Base-by-base conservation (phyloP, 1,284 basidiomycete genomes). In the Malassezia brasiliensis region DNA sequence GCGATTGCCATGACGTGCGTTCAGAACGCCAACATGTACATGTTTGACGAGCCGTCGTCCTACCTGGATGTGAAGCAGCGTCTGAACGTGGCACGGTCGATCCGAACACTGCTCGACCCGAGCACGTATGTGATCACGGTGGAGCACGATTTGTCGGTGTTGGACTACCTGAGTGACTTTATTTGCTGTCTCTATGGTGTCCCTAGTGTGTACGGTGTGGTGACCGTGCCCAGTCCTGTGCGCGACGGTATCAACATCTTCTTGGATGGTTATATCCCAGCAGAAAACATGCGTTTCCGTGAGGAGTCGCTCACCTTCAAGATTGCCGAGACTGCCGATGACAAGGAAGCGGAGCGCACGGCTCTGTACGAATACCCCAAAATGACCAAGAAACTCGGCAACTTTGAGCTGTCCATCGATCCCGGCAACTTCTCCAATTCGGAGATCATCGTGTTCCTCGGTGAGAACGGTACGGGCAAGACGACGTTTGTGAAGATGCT, bases 201-300 rank as follows among this genome's bases (percentile, higher is more conserved):
- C 12, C 72, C 72, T 7, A 66, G 64, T 41, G 69, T 74, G 15
- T 74, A 74, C 56, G 72, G 72, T 61, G 72, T 74, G 48, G 72
- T 74, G 11, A 74, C 72, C 0, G 64, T 73, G 28, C 70, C 72
- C 19, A 65, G 64, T 32, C 70, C 72, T 28, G 70, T 73, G 14
- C 68, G 72, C 34, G 72, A 74, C 52, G 71, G 69, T 52, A 74
- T 74, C 68, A 74, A 74, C 60, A 74, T 74, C 47, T 74, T 74
- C 61, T 58, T 74, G 14, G 72, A 74, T 35, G 72, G 72, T n/a
- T 73, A 63, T 53, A 73, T 74, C 36, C 72, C 72, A 14, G 62
- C 72, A 10, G 72, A 74, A 51, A 74, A 74, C 63, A 72, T 74
- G 70, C 70, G 72, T 40, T 74, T 74, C 70, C 64, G 72, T 45